These are phyloP conservation scores for Komagataella populi DNA, from an alignment of 805 yeast species.

Conservation along the genomic window DNA sequence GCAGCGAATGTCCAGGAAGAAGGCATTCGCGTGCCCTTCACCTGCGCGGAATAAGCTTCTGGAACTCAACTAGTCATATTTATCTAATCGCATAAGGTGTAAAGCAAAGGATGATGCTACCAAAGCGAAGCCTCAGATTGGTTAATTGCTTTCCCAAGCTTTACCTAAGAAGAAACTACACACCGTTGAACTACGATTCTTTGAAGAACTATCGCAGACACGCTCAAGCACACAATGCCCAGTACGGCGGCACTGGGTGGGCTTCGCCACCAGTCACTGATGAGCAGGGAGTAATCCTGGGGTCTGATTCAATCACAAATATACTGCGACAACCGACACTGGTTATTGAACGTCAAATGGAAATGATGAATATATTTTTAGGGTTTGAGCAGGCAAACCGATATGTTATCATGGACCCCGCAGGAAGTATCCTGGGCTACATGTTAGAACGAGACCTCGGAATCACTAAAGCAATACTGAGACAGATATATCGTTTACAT, in stretches of 20 bases:
- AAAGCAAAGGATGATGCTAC: background rate
- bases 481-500: slow-evolving; percentile 77
- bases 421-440: slow-evolving; percentile 66
- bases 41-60: background rate
- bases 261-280: background rate
- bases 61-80: background rate
- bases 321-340: slow-evolving; percentile 70
- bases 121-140: background rate
- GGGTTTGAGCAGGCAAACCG: slow-evolving; percentile 89
- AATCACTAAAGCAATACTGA: slow-evolving; percentile 48
- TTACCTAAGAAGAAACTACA: background rate
- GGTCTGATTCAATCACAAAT: slow-evolving; percentile 43
- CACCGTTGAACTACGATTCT: background rate
- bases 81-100: background rate
- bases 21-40: background rate
- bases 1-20: too few relatives aligned
- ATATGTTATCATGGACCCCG: slow-evolving; percentile 58
- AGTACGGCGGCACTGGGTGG: background rate
- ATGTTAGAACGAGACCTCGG: slow-evolving; percentile 76
- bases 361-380: slow-evolving; percentile 71
- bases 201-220: background rate
- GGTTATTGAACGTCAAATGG: slow-evolving; percentile 79
- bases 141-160: background rate
- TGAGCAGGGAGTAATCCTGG: slow-evolving; percentile 30
- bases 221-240: background rate